A percentile compares a stretch with the other conserved stretches of the same genome.
Evolutionary conservation across 2,329 filamentous ascomycete genomes (phyloP).

Genomic region (Ophiostoma populinum): DNA sequence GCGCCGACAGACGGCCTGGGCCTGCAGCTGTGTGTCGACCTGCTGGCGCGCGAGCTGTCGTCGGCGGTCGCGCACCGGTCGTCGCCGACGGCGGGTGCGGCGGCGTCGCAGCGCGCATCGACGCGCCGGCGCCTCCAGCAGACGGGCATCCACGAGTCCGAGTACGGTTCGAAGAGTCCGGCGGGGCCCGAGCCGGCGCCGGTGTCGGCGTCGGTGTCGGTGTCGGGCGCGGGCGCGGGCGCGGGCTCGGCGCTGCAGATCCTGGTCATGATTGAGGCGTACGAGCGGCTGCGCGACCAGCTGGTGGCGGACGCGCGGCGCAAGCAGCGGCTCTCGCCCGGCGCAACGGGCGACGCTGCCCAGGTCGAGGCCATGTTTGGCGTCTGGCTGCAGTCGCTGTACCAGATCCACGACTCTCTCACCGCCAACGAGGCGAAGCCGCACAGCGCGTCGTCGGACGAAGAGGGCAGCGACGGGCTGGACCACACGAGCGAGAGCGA

Average conservation of each 20-base stretch:
- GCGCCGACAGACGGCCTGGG: constrained; percentile 20
- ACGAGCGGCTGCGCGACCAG: constrained; percentile 33
- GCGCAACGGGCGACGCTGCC: constrained; percentile 14
- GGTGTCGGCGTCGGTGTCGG: constrained; percentile 12
- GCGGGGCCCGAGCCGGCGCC: not conserved
- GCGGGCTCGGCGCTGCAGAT: constrained; percentile 31
- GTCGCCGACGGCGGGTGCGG: not conserved
- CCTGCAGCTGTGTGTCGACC: constrained; percentile 32
- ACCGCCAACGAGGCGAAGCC: constrained; percentile 1
- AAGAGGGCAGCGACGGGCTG: constrained; percentile 9
- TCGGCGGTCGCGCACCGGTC: constrained; percentile 18
- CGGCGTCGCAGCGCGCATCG: constrained; percentile 3
- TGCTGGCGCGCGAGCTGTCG: constrained; percentile 32
- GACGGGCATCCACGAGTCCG: not conserved
- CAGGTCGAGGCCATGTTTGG: constrained; percentile 28
- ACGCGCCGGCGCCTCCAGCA: constrained; percentile 3
- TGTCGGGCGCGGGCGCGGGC: constrained; percentile 6
- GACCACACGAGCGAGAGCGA: constrained; percentile 17
- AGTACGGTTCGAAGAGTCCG: not conserved
- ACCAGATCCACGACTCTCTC: constrained; percentile 26
- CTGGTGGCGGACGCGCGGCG: constrained; percentile 17
- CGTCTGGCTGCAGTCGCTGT: constrained; percentile 32
- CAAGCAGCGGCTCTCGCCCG: not conserved
- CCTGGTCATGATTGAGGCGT: constrained; percentile 41
- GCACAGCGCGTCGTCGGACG: constrained; percentile 12